Evolutionary conservation across 192 early-diverging fungal species (phyloP).

Genomic region (Entomortierella beljakovae): DNA sequence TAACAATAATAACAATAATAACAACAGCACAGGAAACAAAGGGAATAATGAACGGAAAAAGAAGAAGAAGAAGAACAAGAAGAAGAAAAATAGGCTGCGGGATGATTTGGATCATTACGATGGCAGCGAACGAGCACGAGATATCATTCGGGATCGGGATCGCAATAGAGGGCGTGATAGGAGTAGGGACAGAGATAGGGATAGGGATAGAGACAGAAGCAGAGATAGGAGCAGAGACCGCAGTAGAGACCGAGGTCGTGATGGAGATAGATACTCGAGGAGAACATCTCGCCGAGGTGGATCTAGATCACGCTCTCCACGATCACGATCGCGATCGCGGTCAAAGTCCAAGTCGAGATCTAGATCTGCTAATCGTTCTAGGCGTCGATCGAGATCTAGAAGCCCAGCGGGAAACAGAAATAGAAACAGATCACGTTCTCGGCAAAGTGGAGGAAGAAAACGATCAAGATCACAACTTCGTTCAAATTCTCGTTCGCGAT

Average conservation of each 20-base stretch:
- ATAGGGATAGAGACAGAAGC: conserved; percentile 17
- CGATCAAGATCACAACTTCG: conserved; percentile 20
- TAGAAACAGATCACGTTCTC: conserved; percentile 9
- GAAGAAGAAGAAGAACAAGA: conserved; percentile 44
- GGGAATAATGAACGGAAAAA: conserved; percentile 23
- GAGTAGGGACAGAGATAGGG: conserved; percentile 10
- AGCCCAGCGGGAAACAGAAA: conserved; percentile 9
- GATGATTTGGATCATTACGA: conserved; percentile 36
- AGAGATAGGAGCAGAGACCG: conserved; percentile 17
- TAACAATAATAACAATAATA: conserved; percentile 42
- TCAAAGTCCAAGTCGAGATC: conserved; percentile 18
- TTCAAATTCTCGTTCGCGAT: conserved; percentile 27
- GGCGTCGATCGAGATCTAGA: conserved; percentile 20
- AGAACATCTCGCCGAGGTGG: conserved; percentile 8
- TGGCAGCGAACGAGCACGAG: conserved; percentile 30
- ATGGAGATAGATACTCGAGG: conserved; percentile 21
- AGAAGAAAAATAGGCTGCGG: conserved; percentile 8
- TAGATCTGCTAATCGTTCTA: conserved; percentile 12
- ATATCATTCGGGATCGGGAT: conserved; percentile 17
- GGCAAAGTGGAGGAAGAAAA: conserved; percentile 3
- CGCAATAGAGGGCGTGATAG: conserved; percentile 24
- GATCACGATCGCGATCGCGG: conserved; percentile 16
- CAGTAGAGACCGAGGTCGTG: conserved; percentile 10
- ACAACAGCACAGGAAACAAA: conserved; percentile 2
- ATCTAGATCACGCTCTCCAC: conserved; percentile 28